phyloP scores from a whole-genome alignment of 805 yeast species.

The Kodamaea leandrae region DNA sequence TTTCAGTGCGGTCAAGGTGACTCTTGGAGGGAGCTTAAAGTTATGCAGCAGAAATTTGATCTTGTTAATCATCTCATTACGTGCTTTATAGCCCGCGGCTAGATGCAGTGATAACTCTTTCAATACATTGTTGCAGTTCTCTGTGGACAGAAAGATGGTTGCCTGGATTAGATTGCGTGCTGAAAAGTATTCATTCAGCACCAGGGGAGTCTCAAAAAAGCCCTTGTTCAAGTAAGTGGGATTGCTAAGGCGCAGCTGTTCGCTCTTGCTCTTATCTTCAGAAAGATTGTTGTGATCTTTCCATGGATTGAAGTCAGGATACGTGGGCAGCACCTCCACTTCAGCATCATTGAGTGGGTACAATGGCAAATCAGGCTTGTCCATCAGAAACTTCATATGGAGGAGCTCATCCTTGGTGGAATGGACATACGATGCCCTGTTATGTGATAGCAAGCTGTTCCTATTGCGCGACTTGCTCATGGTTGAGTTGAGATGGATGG shows the following conservation, averaged over 20 bases:
- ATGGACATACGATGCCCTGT: slow-evolving; percentile 18
- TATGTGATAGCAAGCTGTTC: slow-evolving; percentile 27
- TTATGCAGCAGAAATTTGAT: slow-evolving; percentile 32
- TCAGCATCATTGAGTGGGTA: slow-evolving; percentile 33
- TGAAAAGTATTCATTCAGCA: slow-evolving; percentile 64
- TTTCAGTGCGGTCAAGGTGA: slow-evolving; percentile 84
- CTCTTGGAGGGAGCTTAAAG: slow-evolving; percentile 83
- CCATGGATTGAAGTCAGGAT: slow-evolving; percentile 79
- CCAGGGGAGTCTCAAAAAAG: slow-evolving; percentile 59
- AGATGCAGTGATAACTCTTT: slow-evolving; percentile 39
- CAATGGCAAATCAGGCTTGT: slow-evolving; percentile 29
- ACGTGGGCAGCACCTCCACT: slow-evolving; percentile 23
- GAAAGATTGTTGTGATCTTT: slow-evolving; percentile 43
- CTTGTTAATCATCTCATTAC: slow-evolving; percentile 42
- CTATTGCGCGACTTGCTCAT: slow-evolving; percentile 24
- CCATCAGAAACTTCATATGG: slow-evolving; percentile 37
- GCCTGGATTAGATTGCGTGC: slow-evolving; percentile 61
- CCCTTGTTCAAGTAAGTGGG: slow-evolving; percentile 64
- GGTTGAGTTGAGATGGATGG: not conserved
- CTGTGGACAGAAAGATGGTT: slow-evolving; percentile 36
- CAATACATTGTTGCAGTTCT: slow-evolving; percentile 33
- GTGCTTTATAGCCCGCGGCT: slow-evolving; percentile 33
- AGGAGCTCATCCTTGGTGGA: slow-evolving; percentile 31
- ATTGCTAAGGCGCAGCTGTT: slow-evolving; percentile 51
- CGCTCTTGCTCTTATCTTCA: slow-evolving; percentile 32